phyloP scores from a whole-genome alignment of 192 early-diverging fungal species.

The Coemansia sp. region DNA sequence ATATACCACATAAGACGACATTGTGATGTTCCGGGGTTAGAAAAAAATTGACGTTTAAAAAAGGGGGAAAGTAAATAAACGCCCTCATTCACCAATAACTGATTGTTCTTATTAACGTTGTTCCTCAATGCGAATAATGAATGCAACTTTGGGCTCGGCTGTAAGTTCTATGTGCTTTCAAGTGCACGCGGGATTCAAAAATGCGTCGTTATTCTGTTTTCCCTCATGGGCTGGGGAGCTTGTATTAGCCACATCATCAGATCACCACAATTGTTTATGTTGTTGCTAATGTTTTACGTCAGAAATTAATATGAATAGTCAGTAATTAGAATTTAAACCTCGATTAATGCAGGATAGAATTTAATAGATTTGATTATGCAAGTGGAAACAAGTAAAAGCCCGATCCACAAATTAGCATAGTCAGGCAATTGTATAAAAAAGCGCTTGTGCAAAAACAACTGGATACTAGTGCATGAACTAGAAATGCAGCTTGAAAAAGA shows the following conservation, averaged over 20 bases:
- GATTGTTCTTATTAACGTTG: not conserved
- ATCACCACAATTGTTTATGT: not conserved
- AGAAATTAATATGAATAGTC: no score
- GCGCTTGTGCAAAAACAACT: no score
- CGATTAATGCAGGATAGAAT: not conserved
- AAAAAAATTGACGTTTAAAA: not conserved
- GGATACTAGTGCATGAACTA: no score
- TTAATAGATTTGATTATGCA: not conserved
- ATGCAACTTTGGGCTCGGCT: not conserved
- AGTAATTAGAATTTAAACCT: not conserved
- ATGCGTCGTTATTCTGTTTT: not conserved
- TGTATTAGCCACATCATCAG: not conserved
- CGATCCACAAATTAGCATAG: not conserved
- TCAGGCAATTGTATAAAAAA: no score
- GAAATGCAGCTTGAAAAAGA: no score
- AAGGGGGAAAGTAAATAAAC: not conserved
- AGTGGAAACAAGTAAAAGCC: not conserved
- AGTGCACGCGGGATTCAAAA: not conserved
- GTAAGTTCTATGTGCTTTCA: not conserved
- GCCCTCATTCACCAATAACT: not conserved
- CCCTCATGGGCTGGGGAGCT: not conserved
- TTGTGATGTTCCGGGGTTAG: conserved; percentile 2
- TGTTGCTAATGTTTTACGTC: no score
- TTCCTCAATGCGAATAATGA: not conserved
- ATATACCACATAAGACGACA: not conserved